Conservation (phyloP, 768 basidiomycete species). For the Suillus weaverae region DNA sequence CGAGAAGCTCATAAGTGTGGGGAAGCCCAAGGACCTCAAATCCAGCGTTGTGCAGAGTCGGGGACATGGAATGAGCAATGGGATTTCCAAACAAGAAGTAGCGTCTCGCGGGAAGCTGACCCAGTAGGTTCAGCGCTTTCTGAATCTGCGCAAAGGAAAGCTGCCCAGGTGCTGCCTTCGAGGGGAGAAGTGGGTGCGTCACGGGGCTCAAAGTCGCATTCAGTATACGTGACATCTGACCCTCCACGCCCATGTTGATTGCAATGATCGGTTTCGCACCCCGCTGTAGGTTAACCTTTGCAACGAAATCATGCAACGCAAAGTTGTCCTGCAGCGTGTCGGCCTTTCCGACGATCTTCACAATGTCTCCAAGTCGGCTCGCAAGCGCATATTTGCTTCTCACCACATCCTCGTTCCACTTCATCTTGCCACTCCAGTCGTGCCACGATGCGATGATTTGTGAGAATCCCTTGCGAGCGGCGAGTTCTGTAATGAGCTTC, state of each 20-base stretch:
- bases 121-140: conserved; percentile 74
- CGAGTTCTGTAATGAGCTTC: conserved; percentile 57
- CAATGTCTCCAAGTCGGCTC: conserved; percentile 73
- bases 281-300: conserved; percentile 41
- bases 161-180: conserved; percentile 90
- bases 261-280: conserved; percentile 83
- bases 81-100: conserved; percentile 92
- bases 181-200: conserved; percentile 85
- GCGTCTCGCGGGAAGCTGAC: conserved; percentile 67
- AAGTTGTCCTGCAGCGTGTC: conserved; percentile 75
- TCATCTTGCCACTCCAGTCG: conserved; percentile 84
- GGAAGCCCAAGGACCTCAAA: conserved; percentile 83
- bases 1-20: conserved; percentile 75
- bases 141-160: conserved; percentile 88
- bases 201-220: conserved; percentile 87
- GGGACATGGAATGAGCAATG: conserved; percentile 87
- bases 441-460: conserved; percentile 93
- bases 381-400: conserved; percentile 71
- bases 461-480: conserved; percentile 64
- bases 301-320: conserved; percentile 69
- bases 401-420: conserved; percentile 71
- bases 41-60: conserved; percentile 88
- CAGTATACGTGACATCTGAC: conserved; percentile 88
- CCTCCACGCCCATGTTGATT: conserved; percentile 89
- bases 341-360: conserved; percentile 92